Conservation (phyloP, 768 basidiomycete genomes). For the Podaxis mareebaensis region DNA sequence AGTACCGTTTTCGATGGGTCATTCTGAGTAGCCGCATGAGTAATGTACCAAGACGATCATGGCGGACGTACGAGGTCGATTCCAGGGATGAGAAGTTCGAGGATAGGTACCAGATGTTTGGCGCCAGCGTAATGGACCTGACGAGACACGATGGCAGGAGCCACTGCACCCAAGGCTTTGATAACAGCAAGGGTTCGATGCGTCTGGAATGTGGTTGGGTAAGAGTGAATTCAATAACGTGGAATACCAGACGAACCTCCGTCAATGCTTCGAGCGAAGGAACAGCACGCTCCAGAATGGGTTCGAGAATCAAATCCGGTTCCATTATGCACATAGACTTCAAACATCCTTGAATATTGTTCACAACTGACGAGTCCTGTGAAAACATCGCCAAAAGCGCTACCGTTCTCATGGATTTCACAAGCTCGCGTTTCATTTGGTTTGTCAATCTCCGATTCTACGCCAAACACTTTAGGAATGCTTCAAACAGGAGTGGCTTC, state of each 20-base stretch:
- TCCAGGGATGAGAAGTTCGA: slow-evolving; percentile 81
- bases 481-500: not conserved
- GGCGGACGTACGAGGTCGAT: slow-evolving; percentile 70
- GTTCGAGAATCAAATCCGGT: slow-evolving; percentile 80
- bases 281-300: slow-evolving; percentile 80
- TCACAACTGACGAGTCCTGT: slow-evolving; percentile 71
- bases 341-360: slow-evolving; percentile 76
- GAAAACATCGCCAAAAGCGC: slow-evolving; percentile 90
- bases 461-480: not conserved
- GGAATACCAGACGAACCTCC: slow-evolving; percentile 50
- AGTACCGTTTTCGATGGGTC: slow-evolving; percentile 77
- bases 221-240: slow-evolving; percentile 10
- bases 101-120: slow-evolving; percentile 75
- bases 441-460: slow-evolving; percentile 77
- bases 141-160: slow-evolving; percentile 78
- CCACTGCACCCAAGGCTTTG: slow-evolving; percentile 80
- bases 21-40: slow-evolving; percentile 45
- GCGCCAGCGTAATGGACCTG: slow-evolving; percentile 80
- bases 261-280: slow-evolving; percentile 88
- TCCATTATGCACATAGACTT: slow-evolving; percentile 85
- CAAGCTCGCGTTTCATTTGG: slow-evolving; percentile 80
- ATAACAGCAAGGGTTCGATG: slow-evolving; percentile 85
- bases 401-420: slow-evolving; percentile 79
- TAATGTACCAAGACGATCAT: not conserved
- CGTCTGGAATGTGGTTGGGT: slow-evolving; percentile 46